These are phyloP conservation scores for Metschnikowia proteae DNA, from an alignment of 805 yeast genomes.

Conservation along the genomic window DNA sequence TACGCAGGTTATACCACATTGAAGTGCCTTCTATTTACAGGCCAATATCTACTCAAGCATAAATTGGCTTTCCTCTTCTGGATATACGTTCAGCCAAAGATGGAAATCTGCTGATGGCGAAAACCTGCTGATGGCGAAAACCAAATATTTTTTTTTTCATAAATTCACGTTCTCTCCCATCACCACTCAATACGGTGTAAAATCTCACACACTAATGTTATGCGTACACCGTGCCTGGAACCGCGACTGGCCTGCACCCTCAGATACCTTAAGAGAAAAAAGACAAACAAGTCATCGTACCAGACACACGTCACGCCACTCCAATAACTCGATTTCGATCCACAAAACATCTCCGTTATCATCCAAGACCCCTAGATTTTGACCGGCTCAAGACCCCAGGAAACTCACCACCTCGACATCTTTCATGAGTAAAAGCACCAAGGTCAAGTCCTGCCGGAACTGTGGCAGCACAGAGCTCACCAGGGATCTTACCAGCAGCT, in stretches of 20 bases:
- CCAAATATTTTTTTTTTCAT: too few relatives aligned
- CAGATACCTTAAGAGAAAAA: neutral
- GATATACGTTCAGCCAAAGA: too few relatives aligned
- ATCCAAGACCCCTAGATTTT: neutral
- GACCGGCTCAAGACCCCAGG: neutral
- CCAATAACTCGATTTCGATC: neutral
- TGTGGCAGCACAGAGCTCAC: conserved; percentile 17
- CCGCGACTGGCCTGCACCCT: conserved; percentile 5
- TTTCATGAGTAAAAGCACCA: conserved; percentile 10
- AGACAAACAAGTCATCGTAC: conserved; percentile 2
- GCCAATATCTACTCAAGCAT: too few relatives aligned
- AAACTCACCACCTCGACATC: neutral
- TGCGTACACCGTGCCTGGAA: neutral
- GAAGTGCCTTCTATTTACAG: too few relatives aligned
- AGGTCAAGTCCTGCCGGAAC: conserved; percentile 13
- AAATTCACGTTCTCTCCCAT: too few relatives aligned
- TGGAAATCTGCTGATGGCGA: too few relatives aligned
- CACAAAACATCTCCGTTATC: too few relatives aligned
- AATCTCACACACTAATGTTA: too few relatives aligned
- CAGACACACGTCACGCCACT: neutral
- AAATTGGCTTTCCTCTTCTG: too few relatives aligned
- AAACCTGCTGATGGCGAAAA: too few relatives aligned
- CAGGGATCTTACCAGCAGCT: conserved; percentile 16
- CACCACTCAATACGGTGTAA: too few relatives aligned
- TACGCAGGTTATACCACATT: too few relatives aligned